Conservation (phyloP, 352 stramenopile species). For the Elongisporangium prolatum region DNA sequence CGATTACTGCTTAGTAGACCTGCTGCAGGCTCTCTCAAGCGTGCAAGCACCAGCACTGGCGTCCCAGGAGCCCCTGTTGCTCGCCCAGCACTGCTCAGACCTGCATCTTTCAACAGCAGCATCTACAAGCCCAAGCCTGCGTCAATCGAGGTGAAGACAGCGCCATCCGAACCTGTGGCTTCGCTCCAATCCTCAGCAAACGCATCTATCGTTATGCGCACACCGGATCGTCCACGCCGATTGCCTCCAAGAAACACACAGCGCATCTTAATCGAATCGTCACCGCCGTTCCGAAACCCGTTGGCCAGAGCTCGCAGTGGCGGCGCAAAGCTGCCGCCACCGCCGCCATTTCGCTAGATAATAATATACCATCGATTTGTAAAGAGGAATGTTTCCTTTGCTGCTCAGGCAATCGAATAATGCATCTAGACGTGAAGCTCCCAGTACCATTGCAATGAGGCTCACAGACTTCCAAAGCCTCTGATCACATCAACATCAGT, state of each 20-base stretch:
- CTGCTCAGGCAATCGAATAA: no score
- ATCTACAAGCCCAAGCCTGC: constrained; percentile 3
- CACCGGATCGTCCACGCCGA: constrained; percentile 71
- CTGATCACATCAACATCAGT: not conserved
- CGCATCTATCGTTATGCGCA: constrained; percentile 61
- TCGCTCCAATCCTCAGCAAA: constrained; percentile 2
- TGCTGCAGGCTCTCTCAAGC: not conserved
- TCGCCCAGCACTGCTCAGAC: constrained; percentile 3
- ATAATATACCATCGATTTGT: no score
- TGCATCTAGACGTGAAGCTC: no score
- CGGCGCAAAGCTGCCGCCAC: constrained; percentile 12
- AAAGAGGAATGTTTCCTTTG: no score
- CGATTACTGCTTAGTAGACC: not conserved
- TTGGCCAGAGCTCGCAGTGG: constrained; percentile 18
- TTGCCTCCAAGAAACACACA: constrained; percentile 23
- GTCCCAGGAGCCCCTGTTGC: constrained; percentile 1
- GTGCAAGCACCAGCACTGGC: constrained; percentile 11
- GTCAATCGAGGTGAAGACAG: not conserved
- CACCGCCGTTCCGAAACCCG: constrained; percentile 59
- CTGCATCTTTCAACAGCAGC: not conserved
- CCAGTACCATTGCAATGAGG: no score
- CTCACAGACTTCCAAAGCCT: constrained; percentile 4
- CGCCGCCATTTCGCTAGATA: constrained; percentile 23
- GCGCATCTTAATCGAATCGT: constrained; percentile 68
- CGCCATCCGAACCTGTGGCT: not conserved